A percentile compares a stretch with the other conserved stretches of the same genome.
Conservation (phyloP, 192 early-diverging fungal species). For the Ramicandelaber brevisporus region DNA sequence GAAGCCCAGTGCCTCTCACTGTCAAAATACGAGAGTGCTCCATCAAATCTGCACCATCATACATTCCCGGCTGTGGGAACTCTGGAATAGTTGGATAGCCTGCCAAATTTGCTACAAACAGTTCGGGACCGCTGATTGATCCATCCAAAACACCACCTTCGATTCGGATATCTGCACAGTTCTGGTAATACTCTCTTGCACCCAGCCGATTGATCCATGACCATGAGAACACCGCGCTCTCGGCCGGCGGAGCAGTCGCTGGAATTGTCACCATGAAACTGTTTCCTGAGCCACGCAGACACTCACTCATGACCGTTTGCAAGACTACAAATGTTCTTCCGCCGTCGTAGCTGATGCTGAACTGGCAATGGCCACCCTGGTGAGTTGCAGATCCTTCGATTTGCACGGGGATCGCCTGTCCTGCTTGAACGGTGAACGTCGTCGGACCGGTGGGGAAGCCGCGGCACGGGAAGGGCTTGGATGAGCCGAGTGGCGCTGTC, state of each 20-base stretch:
- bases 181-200: conserved; percentile 36
- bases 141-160: conserved; percentile 10
- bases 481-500: conserved; percentile 14
- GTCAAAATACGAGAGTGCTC: conserved; percentile 13
- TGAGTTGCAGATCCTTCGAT: conserved; percentile 23
- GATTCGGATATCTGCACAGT: conserved; percentile 34
- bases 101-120: conserved; percentile 8
- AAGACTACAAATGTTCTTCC: conserved; percentile 32
- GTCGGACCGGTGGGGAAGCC: conserved; percentile 11
- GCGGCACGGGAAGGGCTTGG: conserved; percentile 16
- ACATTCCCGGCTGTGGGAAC: conserved; percentile 10
- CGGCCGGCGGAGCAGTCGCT: conserved; percentile 17
- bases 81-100: conserved; percentile 9
- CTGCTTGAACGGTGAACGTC: conserved; percentile 16
- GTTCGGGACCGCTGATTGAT: conserved; percentile 4
- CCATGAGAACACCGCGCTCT: conserved; percentile 28
- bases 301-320: conserved; percentile 17
- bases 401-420: conserved; percentile 15
- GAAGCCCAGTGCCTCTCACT: conserved; percentile 8
- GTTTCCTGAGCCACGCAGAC: conserved; percentile 13
- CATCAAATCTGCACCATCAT: conserved; percentile 8
- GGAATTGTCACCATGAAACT: conserved; percentile 28
- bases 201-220: conserved; percentile 36
- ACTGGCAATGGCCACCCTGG: conserved; percentile 43
- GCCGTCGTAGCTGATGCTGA: conserved; percentile 29